Evolutionary conservation across 352 stramenopile genomes (phyloP).

Genomic region (Phytophthora idaei): DNA sequence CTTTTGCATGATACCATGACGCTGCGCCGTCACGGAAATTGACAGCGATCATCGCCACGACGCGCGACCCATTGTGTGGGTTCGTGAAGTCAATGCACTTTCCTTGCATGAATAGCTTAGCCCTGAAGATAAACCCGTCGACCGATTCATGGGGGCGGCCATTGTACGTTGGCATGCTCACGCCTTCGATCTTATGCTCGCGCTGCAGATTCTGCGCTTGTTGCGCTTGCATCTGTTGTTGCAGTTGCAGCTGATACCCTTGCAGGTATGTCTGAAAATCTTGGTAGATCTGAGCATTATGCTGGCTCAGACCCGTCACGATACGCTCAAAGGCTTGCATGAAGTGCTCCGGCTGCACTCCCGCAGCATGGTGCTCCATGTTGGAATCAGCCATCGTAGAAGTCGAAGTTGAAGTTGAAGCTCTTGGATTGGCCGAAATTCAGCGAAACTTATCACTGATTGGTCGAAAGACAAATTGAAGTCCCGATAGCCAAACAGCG

Average conservation of each 20-base stretch:
- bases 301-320: background rate
- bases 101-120: slow-evolving; percentile 14
- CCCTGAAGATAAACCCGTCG: slow-evolving; percentile 14
- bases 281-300: background rate
- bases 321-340: background rate
- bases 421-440: background rate
- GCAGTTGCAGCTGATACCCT: background rate
- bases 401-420: background rate
- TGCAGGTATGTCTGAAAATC: background rate
- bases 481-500: background rate
- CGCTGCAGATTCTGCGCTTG: background rate
- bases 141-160: slow-evolving; percentile 3
- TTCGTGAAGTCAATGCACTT: slow-evolving; percentile 20
- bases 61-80: background rate
- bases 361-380: background rate
- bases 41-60: slow-evolving; percentile 10
- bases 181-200: slow-evolving; percentile 6
- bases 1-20: background rate
- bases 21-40: slow-evolving; percentile 8
- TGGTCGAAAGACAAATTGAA: background rate
- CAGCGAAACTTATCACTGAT: background rate
- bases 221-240: slow-evolving; percentile 9
- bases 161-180: slow-evolving; percentile 10
- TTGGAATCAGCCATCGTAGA: background rate
- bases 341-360: background rate